Conservation (phyloP, 2,329 filamentous ascomycete genomes). For the Domatiomyces globalis region DNA sequence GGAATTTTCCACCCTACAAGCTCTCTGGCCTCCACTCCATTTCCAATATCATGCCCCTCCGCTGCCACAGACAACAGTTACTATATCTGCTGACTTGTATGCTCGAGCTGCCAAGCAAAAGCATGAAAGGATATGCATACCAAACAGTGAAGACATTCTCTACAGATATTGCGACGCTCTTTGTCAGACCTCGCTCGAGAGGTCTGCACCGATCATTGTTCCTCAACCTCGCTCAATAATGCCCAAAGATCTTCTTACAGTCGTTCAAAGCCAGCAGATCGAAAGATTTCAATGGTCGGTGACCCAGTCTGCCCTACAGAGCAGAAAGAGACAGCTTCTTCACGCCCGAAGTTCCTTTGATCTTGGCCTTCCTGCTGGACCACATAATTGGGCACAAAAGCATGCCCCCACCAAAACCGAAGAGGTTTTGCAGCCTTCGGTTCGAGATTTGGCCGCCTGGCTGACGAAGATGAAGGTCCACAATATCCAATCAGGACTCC, state of each 20-base stretch:
- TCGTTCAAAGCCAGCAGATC: not conserved
- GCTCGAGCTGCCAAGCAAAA: not conserved
- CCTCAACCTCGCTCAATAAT: not conserved
- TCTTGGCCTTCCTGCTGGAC: conserved; percentile 54
- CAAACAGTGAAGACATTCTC: not conserved
- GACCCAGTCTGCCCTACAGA: not conserved
- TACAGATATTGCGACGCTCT: not conserved
- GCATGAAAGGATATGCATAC: not conserved
- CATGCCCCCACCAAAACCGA: conserved; percentile 58
- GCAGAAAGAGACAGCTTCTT: not conserved
- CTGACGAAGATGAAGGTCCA: conserved; percentile 60
- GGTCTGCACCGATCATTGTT: not conserved
- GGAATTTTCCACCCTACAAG: not conserved
- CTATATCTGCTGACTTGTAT: not conserved
- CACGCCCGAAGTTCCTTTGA: conserved; percentile 60
- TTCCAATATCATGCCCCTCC: not conserved
- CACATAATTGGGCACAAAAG: conserved; percentile 62
- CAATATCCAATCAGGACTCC: conserved; percentile 47
- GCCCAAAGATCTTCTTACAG: not conserved
- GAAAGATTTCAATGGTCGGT: not conserved
- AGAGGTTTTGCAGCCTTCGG: conserved; percentile 62
- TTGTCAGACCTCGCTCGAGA: not conserved
- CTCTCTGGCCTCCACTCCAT: not conserved
- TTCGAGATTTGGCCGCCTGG: conserved; percentile 73
- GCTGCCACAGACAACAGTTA: not conserved